These are phyloP conservation scores for Fraxinus pennsylvanica DNA, from an alignment of 257 asterid genomes.

Conservation along the genomic window DNA sequence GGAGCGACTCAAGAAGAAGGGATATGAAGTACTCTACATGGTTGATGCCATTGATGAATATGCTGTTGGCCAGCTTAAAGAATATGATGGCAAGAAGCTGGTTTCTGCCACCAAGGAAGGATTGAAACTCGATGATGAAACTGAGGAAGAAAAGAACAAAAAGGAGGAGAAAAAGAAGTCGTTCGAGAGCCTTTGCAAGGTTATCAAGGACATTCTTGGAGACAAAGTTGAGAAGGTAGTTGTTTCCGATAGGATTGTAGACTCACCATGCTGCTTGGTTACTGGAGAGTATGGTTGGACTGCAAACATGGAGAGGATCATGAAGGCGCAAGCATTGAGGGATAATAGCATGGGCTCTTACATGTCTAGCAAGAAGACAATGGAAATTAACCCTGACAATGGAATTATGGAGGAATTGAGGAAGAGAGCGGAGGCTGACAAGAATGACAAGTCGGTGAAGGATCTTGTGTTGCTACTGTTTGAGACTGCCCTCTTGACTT, in stretches of 20 bases:
- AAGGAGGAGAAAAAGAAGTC: slow-evolving; percentile 69
- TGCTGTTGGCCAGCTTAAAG: slow-evolving; percentile 70
- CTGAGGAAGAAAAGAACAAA: slow-evolving; percentile 64
- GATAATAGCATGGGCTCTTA: slow-evolving; percentile 74
- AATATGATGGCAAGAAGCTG: slow-evolving; percentile 76
- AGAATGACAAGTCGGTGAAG: slow-evolving; percentile 79
- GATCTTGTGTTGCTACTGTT: slow-evolving; percentile 65
- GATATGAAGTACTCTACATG: slow-evolving; percentile 76
- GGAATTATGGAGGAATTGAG: slow-evolving; percentile 85
- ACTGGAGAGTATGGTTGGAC: slow-evolving; percentile 84
- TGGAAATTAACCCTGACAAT: slow-evolving; percentile 84
- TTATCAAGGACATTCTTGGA: slow-evolving; percentile 66
- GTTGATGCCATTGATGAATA: slow-evolving; percentile 87
- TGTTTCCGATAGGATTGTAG: slow-evolving; percentile 71
- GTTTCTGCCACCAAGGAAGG: slow-evolving; percentile 85
- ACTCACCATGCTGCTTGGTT: slow-evolving; percentile 78
- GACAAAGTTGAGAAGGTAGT: slow-evolving; percentile 80
- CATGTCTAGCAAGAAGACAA: slow-evolving; percentile 88
- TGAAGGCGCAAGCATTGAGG: slow-evolving; percentile 81
- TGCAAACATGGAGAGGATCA: slow-evolving; percentile 78
- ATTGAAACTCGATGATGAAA: slow-evolving; percentile 68
- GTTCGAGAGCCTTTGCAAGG: slow-evolving; percentile 70
- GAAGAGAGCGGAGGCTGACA: slow-evolving; percentile 72
- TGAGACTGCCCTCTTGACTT: slow-evolving; percentile 73
- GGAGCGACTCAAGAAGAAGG: slow-evolving; percentile 78